Percentiles rank a stretch among this genome's conserved stretches.
Conservation (phyloP, 2,329 filamentous ascomycete species). For the Fusarium redolens region DNA sequence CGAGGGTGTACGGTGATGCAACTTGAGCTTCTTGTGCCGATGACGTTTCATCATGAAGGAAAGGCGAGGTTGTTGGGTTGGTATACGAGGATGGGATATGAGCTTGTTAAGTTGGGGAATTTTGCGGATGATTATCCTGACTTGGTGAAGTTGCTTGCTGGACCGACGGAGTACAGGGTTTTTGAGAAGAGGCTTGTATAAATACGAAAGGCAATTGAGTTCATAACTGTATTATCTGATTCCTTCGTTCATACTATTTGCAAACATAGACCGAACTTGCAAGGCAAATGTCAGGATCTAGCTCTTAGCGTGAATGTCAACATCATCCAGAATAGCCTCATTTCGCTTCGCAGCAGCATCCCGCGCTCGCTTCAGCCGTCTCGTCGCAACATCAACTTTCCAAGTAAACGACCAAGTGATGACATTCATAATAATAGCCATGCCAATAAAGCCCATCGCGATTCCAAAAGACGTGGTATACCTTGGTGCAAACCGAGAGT, state of each 20-base stretch:
- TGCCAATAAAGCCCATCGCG: not conserved
- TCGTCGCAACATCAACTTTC: not conserved
- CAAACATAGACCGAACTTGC: too few relatives aligned
- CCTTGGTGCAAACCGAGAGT: not conserved
- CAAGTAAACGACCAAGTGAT: not conserved
- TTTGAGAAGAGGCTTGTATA: conserved; percentile 42
- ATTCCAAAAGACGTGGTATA: not conserved
- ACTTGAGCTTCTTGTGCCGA: conserved; percentile 46
- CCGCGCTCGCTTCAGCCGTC: not conserved
- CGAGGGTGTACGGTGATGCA: conserved; percentile 46
- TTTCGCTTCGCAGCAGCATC: not conserved
- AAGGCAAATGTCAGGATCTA: not conserved
- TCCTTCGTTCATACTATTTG: too few relatives aligned
- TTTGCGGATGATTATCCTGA: conserved; percentile 47
- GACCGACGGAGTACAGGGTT: conserved; percentile 44
- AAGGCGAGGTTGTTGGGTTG: conserved; percentile 45
- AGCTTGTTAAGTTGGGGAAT: conserved; percentile 39
- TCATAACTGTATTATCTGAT: not conserved
- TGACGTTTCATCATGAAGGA: conserved; percentile 40
- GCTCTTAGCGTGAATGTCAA: not conserved
- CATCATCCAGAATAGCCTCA: not conserved
- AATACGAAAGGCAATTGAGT: fast-evolving
- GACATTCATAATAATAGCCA: not conserved
- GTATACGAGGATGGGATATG: conserved; percentile 47
- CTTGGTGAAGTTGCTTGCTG: conserved; percentile 40